Evolutionary conservation across 2,329 filamentous ascomycete species (phyloP), one percentile per base, ranked within the genome.

Genomic region (Paraphaeosphaeria minitans): DNA sequence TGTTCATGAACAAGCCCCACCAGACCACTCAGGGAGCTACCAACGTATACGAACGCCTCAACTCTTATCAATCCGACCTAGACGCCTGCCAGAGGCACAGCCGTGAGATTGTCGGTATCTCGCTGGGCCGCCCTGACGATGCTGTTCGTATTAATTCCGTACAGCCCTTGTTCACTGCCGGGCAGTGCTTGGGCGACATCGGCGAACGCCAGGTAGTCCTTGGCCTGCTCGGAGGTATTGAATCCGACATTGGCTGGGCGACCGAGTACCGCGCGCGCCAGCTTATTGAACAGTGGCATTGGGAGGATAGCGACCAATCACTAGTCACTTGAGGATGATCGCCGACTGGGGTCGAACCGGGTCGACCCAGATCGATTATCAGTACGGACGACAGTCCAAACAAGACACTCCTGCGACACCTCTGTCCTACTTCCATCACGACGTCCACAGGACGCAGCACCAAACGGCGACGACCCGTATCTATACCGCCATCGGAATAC

Each of bases 241-340:
- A 89, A 71, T 76, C 74, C n/a, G 87, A 89, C 65, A 80, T 86
- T 42, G 87, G 86, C 2, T 88, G 85, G 82, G 84, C 85, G 2
- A 88, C 87, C 49, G 80, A 86, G 65, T 87, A 88, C 71, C 80
- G 86, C 39, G 82, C 85, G 27, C 76, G 82, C 60, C 82, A 86
- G 62, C 71, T 88, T 61, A 60, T 81, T 27, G 77, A 80, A 61
- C 77, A 83, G 58, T 84, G 80, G 80, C 73, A 75, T 50, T 74
- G 67, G 62, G 68, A 75, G 57, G 71, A 74, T 29, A 61, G 66
- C 37, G 67, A 73, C 21, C 35, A 53, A n/a, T 13, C 45, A 19
- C 14, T 55, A 9, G 35, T 55, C 29, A 56, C 53, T 33, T 59
- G 53, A 59, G 33, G 1, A 42, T 21, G 14, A 41, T 42, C 13